Conservation (phyloP, 2,329 filamentous ascomycete genomes). For the Coniochaeta sp. region DNA sequence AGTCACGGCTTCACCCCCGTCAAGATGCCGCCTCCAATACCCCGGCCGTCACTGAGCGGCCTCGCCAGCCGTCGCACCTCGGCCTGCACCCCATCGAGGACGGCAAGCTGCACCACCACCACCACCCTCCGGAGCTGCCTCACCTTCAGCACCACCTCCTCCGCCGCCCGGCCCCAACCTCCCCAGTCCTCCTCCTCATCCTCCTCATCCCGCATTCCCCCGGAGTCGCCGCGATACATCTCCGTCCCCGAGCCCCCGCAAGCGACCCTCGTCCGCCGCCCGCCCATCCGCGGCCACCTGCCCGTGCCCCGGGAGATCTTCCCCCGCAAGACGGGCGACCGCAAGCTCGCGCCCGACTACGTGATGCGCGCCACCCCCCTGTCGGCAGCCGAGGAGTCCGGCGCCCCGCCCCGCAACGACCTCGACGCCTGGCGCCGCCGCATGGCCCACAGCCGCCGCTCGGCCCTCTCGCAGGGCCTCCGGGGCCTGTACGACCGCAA, state of each 20-base stretch:
- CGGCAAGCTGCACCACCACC: too few relatives aligned
- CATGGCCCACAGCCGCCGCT: constrained; percentile 65
- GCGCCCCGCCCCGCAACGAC: constrained; percentile 26
- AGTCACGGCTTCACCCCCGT: neutral
- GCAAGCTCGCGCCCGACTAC: constrained; percentile 57
- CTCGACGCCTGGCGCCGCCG: constrained; percentile 57
- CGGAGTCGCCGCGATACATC: constrained; percentile 84
- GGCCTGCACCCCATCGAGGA: constrained; percentile 8
- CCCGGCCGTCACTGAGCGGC: constrained; percentile 15
- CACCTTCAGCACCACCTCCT: constrained; percentile 15
- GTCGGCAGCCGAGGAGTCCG: constrained; percentile 33
- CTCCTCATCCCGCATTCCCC: constrained; percentile 47
- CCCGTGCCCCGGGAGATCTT: constrained; percentile 82
- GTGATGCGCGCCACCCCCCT: constrained; percentile 50
- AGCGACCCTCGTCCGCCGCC: constrained; percentile 42
- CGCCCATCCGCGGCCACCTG: constrained; percentile 65
- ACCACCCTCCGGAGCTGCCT: constrained; percentile 1
- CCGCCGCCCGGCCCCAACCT: constrained; percentile 16
- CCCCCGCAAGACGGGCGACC: constrained; percentile 38
- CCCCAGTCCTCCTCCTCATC: constrained; percentile 18
- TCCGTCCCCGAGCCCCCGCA: constrained; percentile 73
- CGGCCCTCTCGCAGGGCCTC: constrained; percentile 66
- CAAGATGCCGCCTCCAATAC: constrained; percentile 17
- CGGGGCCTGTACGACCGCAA: constrained; percentile 63
- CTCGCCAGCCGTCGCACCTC: neutral